These are phyloP conservation scores for Chlamydomonas sphaeroides DNA, from an alignment of 139 green algal species.

Conservation along the genomic window DNA sequence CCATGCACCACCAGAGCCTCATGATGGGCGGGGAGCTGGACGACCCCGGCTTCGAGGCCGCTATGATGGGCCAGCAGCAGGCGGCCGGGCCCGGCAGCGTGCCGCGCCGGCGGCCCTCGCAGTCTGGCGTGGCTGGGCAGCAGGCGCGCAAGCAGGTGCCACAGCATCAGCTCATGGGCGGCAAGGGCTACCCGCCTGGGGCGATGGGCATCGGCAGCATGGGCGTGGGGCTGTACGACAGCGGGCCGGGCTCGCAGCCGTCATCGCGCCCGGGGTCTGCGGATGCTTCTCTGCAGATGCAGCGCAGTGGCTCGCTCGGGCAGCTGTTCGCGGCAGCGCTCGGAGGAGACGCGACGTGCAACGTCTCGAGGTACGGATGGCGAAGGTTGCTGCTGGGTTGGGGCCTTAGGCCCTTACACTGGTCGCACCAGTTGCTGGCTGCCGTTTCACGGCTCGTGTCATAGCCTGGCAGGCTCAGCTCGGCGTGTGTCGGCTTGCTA, in stretches of 20 bases:
- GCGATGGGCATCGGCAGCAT: neutral
- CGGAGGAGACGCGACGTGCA: neutral
- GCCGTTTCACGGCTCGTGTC: too few relatives aligned
- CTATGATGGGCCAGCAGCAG: neutral
- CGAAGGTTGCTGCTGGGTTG: neutral
- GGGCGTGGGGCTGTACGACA: neutral
- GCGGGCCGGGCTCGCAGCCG: neutral
- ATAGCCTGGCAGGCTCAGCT: too few relatives aligned
- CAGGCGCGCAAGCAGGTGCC: too few relatives aligned
- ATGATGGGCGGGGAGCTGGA: conserved; percentile 18
- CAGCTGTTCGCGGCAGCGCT: neutral
- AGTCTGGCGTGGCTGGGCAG: too few relatives aligned
- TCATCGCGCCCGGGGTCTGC: neutral
- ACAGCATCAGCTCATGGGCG: neutral
- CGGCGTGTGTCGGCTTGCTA: too few relatives aligned
- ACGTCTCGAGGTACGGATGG: conserved; percentile 1
- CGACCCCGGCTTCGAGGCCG: neutral
- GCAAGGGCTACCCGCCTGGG: neutral
- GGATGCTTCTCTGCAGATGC: neutral
- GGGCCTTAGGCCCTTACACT: too few relatives aligned
- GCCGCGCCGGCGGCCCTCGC: too few relatives aligned
- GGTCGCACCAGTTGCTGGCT: too few relatives aligned
- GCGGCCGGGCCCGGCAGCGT: too few relatives aligned
- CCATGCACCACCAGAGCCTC: conserved; percentile 27
- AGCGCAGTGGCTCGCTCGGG: conserved; percentile 16